Percentiles rank a stretch among this genome's conserved stretches.
Conservation (phyloP, 1,284 basidiomycete genomes). For the Apiotrichum siamense region DNA sequence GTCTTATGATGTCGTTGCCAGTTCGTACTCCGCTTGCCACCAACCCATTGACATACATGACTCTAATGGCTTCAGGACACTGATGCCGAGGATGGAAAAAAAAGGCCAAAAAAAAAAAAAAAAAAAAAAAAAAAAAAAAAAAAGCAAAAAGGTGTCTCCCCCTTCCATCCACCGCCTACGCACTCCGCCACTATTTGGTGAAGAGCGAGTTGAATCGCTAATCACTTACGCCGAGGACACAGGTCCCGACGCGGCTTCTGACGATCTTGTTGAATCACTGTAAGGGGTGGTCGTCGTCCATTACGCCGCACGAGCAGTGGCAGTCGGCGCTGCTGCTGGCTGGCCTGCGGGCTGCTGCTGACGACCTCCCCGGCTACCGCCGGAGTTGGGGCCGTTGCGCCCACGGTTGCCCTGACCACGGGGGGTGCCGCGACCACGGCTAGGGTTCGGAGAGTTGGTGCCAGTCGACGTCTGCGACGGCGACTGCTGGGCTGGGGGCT, state of each 20-base stretch:
- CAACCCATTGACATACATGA: background rate
- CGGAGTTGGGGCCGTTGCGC: constrained; percentile 3
- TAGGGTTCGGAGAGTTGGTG: background rate
- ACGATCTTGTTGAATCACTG: constrained; percentile 1
- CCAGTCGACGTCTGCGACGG: background rate
- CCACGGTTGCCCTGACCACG: constrained; percentile 4
- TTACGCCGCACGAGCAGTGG: constrained; percentile 8
- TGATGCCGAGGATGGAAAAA: background rate
- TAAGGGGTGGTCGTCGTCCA: background rate
- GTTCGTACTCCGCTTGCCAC: background rate
- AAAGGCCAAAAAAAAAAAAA: constrained; percentile 5
- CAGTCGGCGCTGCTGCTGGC: background rate
- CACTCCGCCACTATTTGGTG: constrained; percentile 11
- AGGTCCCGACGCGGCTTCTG: background rate
- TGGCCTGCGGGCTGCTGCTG: constrained; percentile 3
- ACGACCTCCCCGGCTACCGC: constrained; percentile 3
- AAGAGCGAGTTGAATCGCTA: constrained; percentile 17
- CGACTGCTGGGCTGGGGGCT: constrained; percentile 6
- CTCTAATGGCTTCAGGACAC: constrained; percentile 14
- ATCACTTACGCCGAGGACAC: constrained; percentile 8
- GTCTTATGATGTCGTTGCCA: no score
- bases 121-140: background rate
- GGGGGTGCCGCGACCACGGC: background rate
- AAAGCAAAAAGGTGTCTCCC: constrained; percentile 4
- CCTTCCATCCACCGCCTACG: constrained; percentile 4